These are phyloP conservation scores for Nicotiana undulata DNA, from an alignment of 257 asterid species.

Conservation along the genomic window DNA sequence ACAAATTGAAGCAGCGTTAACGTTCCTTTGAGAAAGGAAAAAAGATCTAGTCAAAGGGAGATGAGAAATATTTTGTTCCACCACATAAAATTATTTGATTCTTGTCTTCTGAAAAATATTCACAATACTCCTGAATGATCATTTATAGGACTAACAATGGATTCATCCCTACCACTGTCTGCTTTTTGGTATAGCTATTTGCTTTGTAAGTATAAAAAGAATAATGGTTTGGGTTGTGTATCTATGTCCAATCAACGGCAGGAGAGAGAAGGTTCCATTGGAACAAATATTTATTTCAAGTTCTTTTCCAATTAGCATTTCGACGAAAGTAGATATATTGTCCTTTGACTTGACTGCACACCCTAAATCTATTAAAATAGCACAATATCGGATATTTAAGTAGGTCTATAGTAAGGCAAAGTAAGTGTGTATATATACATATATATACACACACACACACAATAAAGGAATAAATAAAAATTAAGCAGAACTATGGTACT, in stretches of 20 bases:
- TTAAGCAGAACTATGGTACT: constrained; percentile 6
- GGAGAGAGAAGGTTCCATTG: not conserved
- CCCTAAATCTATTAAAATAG: not conserved
- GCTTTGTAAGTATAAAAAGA: not conserved
- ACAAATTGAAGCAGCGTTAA: not conserved
- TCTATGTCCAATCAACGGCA: not conserved
- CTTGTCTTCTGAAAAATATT: not conserved
- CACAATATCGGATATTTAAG: not conserved
- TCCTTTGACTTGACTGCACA: not conserved
- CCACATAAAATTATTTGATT: not conserved
- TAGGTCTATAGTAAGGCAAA: not conserved
- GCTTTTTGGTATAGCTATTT: not conserved
- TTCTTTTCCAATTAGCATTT: not conserved
- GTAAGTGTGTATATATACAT: too few species aligned
- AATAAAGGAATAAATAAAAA: not conserved
- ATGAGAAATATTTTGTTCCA: not conserved
- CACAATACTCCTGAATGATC: not conserved
- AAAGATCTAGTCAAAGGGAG: not conserved
- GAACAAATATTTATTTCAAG: not conserved
- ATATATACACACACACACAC: too few species aligned
- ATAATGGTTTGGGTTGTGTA: not conserved
- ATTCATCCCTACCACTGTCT: not conserved
- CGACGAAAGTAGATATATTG: not conserved
- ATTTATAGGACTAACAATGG: not conserved
- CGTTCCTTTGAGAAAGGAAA: not conserved